Evolutionary conservation across 2,329 filamentous ascomycete species (phyloP), one percentile per base, ranked within the genome.

Genomic region (Stagonosporopsis cucurbitacearum): DNA sequence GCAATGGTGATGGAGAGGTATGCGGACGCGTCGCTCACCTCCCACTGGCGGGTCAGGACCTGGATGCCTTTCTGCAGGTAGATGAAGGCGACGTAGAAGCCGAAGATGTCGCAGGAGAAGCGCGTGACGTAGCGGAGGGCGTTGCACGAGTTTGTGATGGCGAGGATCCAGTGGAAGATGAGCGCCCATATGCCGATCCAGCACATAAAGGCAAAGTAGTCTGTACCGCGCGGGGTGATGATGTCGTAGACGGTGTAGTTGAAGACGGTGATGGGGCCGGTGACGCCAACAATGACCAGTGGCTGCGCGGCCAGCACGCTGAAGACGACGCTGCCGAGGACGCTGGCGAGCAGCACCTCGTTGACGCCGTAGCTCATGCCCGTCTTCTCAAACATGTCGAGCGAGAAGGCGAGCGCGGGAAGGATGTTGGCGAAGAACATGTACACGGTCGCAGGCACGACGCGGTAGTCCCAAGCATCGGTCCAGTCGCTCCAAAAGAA

Each of bases 381-480:
- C 0, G 91, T 96, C 77, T 93, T 94, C 58, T 88, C 89, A 71
- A 96, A 95, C 92, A 96, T 96, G 76, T 96, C 92, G 49, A 96
- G 82, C 1, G 91, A 95, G 77, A 96, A 96, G 43, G 92, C 92
- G 57, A 96, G 78, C 1, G 92, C 92, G 1, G 92, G 92, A 12
- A 96, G 78, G 68, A 96, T 95, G 78, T 96, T 96, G 60, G 92
- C 91, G 82, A 96, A 96, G 79, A 95, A 96, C 90, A 96, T 96
- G 77, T 96, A 96, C 26, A 96, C 67, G 6, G 92, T 96, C 15
- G 91, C 91, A 1, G 92, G 92, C 35, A 96, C 84, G 37, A 96
- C 90, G 50, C 92, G 86, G 78, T 96, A 96, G 72, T 96, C 90
- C 90, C 90, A 95, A 1, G 92, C 92, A 79, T 96, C 92, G 17